phyloP scores from a whole-genome alignment of 1,284 basidiomycete species.

The Moesziomyces parantarcticus region DNA sequence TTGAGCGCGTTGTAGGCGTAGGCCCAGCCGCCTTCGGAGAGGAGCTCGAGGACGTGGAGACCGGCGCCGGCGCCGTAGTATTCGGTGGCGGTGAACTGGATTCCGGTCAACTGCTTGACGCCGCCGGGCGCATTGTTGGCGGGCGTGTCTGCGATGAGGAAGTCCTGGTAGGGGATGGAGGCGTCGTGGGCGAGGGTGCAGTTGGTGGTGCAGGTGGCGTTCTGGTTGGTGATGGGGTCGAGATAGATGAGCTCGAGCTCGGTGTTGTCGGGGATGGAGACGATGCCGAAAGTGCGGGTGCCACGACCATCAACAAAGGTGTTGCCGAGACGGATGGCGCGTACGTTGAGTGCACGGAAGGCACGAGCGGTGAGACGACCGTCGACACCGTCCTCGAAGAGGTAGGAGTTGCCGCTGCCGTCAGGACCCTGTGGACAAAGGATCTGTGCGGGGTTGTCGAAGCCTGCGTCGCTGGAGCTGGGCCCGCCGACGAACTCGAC shows the following conservation, averaged over 20 bases:
- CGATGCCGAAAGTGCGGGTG: conserved; percentile 81
- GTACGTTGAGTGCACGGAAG: conserved; percentile 78
- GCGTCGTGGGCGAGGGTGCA: conserved; percentile 70
- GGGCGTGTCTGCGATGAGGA: conserved; percentile 74
- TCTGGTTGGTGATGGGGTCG: conserved; percentile 79
- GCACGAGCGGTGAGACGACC: conserved; percentile 79
- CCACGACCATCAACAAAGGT: conserved; percentile 83
- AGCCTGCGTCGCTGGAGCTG: conserved; percentile 75
- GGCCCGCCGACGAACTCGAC: conserved; percentile 79
- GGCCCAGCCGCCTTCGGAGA: conserved; percentile 78
- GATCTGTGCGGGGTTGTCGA: conserved; percentile 78
- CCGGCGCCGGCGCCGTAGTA: conserved; percentile 84
- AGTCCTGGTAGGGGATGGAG: conserved; percentile 85
- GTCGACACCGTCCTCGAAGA: conserved; percentile 79
- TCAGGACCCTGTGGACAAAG: conserved; percentile 85
- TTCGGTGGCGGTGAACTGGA: conserved; percentile 76
- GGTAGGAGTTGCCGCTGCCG: conserved; percentile 83
- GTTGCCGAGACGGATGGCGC: conserved; percentile 88
- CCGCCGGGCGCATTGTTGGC: conserved; percentile 63
- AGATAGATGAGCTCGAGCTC: conserved; percentile 80
- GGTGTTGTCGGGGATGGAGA: conserved; percentile 85
- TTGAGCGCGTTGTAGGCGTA: conserved; percentile 63
- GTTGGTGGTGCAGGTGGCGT: conserved; percentile 71
- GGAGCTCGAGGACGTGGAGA: conserved; percentile 85
- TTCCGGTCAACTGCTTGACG: conserved; percentile 77